Conservation (phyloP, 345 rosid species). For the Salix udensis region DNA sequence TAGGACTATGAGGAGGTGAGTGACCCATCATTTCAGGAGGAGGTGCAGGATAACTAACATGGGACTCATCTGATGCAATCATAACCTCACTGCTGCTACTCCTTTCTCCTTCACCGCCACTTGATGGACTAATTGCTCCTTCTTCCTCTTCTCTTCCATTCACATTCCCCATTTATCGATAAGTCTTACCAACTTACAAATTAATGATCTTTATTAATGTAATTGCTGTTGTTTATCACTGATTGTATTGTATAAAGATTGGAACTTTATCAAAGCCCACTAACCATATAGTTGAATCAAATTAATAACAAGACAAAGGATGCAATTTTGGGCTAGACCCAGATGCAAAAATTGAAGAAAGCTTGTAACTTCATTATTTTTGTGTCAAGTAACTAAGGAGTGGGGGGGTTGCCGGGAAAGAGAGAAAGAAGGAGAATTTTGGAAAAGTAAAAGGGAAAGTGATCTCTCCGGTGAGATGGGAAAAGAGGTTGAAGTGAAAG, state of each 20-base stretch:
- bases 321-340: neutral
- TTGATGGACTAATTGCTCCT: constrained; percentile 47
- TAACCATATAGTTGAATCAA: neutral
- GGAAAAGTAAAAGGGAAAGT: constrained; percentile 3
- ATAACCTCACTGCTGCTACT: constrained; percentile 33
- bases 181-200: constrained; percentile 8
- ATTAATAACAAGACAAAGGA: neutral
- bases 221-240: neutral
- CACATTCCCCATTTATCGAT: constrained; percentile 75
- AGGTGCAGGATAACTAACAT: constrained; percentile 12
- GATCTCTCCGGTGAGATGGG: constrained; percentile 7
- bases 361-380: neutral
- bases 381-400: neutral
- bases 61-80: constrained; percentile 41
- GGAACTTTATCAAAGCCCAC: neutral
- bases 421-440: neutral
- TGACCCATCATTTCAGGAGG: constrained; percentile 71
- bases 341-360: constrained; percentile 4
- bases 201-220: neutral
- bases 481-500: neutral
- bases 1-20: constrained; percentile 89
- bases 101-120: constrained; percentile 38
- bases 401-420: neutral
- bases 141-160: constrained; percentile 89
- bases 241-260: neutral